Conservation (phyloP, 2,329 filamentous ascomycete genomes). For the Sclerotinia trifoliorum region DNA sequence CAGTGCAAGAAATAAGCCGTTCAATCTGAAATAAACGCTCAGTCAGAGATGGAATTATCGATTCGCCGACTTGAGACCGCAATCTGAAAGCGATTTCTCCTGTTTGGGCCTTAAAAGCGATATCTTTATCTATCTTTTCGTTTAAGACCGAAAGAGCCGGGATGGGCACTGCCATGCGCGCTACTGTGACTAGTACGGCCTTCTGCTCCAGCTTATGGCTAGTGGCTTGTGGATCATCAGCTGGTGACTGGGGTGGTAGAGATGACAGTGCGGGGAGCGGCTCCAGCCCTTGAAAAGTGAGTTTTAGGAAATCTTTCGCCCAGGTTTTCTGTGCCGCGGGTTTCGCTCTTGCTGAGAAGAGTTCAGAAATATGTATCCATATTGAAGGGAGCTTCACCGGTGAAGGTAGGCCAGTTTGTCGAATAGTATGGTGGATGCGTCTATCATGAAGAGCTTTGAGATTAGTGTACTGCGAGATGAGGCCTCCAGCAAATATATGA, state of each 20-base stretch:
- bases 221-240: neutral
- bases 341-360: slow-evolving; percentile 32
- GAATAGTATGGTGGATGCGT: slow-evolving; percentile 33
- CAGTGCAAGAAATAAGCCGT: slow-evolving; percentile 67
- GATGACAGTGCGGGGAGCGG: slow-evolving; percentile 15
- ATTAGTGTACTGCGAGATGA: slow-evolving; percentile 43
- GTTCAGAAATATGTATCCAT: slow-evolving; percentile 34
- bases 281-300: slow-evolving; percentile 51
- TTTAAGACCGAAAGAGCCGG: slow-evolving; percentile 34
- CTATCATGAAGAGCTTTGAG: slow-evolving; percentile 39
- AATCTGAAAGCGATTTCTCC: slow-evolving; percentile 39
- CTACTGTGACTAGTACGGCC: slow-evolving; percentile 38
- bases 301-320: slow-evolving; percentile 58
- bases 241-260: neutral
- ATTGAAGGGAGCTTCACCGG: slow-evolving; percentile 36
- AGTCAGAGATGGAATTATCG: slow-evolving; percentile 35
- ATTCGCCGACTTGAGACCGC: slow-evolving; percentile 36
- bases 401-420: slow-evolving; percentile 33
- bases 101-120: slow-evolving; percentile 36
- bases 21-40: slow-evolving; percentile 55
- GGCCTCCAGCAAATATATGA: slow-evolving; percentile 41
- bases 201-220: slow-evolving; percentile 26
- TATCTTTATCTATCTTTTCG: slow-evolving; percentile 38
- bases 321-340: slow-evolving; percentile 44
- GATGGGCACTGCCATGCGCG: slow-evolving; percentile 36